Percentiles rank a stretch among this genome's conserved stretches.
Evolutionary conservation across 768 basidiomycete genomes (phyloP).

Genomic region (Pleurotus ostreatus): DNA sequence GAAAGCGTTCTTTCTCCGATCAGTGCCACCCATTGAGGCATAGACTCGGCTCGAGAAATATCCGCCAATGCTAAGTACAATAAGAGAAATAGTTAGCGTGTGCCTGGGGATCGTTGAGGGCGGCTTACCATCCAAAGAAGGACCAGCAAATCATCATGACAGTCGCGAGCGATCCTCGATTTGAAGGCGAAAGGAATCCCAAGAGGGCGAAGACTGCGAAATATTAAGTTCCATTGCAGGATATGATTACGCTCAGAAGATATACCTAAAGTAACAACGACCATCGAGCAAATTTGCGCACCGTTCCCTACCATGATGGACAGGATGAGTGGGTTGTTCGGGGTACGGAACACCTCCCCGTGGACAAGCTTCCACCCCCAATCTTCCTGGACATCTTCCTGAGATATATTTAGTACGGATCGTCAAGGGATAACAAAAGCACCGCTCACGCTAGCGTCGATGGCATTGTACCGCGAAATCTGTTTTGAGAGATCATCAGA

Average conservation of each 20-base stretch:
- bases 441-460: constrained; percentile 73
- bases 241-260: background rate
- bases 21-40: constrained; percentile 69
- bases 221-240: background rate
- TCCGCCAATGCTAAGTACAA: constrained; percentile 64
- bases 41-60: constrained; percentile 86
- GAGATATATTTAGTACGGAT: background rate
- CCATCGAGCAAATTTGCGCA: constrained; percentile 82
- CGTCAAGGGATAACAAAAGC: background rate
- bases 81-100: constrained; percentile 3
- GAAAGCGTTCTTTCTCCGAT: constrained; percentile 80
- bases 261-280: constrained; percentile 77
- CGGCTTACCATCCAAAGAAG: constrained; percentile 74
- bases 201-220: constrained; percentile 79
- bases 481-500: constrained; percentile 26
- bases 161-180: constrained; percentile 90
- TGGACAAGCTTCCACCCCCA: constrained; percentile 99
- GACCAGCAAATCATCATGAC: constrained; percentile 96
- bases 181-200: constrained; percentile 93
- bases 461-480: constrained; percentile 93
- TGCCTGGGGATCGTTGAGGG: background rate
- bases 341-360: constrained; percentile 91
- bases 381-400: constrained; percentile 97
- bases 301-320: constrained; percentile 91
- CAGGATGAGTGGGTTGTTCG: constrained; percentile 69